Conservation (phyloP, 352 stramenopile species). For the Pythium monospermum region DNA sequence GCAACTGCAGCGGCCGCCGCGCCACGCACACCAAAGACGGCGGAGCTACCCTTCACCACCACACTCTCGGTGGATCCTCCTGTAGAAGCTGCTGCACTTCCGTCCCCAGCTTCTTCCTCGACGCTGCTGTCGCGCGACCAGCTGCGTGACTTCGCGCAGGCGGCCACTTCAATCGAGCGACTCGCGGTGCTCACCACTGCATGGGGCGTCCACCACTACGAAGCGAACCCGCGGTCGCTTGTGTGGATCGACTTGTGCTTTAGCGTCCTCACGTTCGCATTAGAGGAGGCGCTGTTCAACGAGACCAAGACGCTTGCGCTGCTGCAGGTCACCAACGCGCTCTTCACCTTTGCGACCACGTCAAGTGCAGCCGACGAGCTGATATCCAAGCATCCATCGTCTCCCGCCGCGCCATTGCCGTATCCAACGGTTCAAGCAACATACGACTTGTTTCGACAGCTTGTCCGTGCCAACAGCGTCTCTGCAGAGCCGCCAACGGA, state of each 20-base stretch:
- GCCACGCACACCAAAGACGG: too few relatives aligned
- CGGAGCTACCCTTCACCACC: neutral
- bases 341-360: constrained; percentile 50
- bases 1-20: too few relatives aligned
- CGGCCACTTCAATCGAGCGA: constrained; percentile 20
- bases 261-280: constrained; percentile 54
- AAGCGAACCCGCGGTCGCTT: constrained; percentile 39
- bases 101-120: neutral
- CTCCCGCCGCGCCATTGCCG: neutral
- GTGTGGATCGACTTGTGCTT: constrained; percentile 67
- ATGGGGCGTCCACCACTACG: constrained; percentile 46
- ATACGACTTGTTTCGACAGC: constrained; percentile 19
- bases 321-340: constrained; percentile 42
- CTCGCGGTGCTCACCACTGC: constrained; percentile 29
- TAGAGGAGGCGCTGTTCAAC: constrained; percentile 32
- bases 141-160: constrained; percentile 25
- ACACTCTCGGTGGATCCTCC: neutral
- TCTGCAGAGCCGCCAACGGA: neutral
- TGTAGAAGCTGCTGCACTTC: neutral
- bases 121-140: constrained; percentile 33
- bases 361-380: neutral
- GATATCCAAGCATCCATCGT: constrained; percentile 2
- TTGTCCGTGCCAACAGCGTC: constrained; percentile 24
- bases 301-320: constrained; percentile 37
- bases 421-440: constrained; percentile 10